Percentiles rank a stretch among this genome's conserved stretches.
Conservation (phyloP, 108 stramenopile species). For the Cylindrotheca closterium region DNA sequence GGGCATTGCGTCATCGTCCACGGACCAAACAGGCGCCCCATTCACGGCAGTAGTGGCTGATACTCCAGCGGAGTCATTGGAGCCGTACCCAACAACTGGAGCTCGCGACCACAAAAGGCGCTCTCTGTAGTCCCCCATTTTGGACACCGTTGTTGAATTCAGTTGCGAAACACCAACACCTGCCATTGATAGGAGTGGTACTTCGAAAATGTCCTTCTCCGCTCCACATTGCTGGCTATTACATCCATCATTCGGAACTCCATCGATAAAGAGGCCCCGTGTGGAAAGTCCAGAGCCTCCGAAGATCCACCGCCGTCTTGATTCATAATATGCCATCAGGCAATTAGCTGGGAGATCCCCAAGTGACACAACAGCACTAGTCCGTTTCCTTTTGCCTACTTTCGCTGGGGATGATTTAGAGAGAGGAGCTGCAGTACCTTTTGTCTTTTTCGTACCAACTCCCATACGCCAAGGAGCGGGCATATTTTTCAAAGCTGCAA, state of each 20-base stretch:
- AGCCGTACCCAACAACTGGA: slow-evolving; percentile 77
- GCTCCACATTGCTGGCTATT: slow-evolving; percentile 60
- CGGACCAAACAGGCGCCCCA: slow-evolving; percentile 71
- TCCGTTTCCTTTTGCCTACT: neutral
- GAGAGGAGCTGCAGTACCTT: neutral
- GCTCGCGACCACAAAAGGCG: slow-evolving; percentile 58
- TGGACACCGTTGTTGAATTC: slow-evolving; percentile 50
- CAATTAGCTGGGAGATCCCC: slow-evolving; percentile 62
- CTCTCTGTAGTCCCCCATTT: slow-evolving; percentile 83
- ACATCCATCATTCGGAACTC: slow-evolving; percentile 75
- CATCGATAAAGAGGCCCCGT: slow-evolving; percentile 66
- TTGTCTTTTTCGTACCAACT: neutral
- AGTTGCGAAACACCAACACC: slow-evolving; percentile 67
- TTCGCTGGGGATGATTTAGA: neutral
- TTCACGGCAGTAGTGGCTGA: slow-evolving; percentile 73
- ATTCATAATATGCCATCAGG: slow-evolving; percentile 80
- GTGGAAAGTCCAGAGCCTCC: slow-evolving; percentile 71
- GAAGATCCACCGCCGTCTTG: slow-evolving; percentile 80
- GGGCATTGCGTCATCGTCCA: slow-evolving; percentile 80
- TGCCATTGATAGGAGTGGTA: slow-evolving; percentile 57
- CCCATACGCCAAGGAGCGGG: slow-evolving; percentile 62
- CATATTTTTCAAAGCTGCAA: slow-evolving; percentile 55
- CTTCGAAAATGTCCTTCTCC: slow-evolving; percentile 34
- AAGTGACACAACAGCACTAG: slow-evolving; percentile 21
- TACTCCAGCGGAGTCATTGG: slow-evolving; percentile 61